A percentile compares a stretch with the other conserved stretches of the same genome.
Evolutionary conservation across 2,329 filamentous ascomycete genomes (phyloP).

Genomic region (Botrytis aclada): DNA sequence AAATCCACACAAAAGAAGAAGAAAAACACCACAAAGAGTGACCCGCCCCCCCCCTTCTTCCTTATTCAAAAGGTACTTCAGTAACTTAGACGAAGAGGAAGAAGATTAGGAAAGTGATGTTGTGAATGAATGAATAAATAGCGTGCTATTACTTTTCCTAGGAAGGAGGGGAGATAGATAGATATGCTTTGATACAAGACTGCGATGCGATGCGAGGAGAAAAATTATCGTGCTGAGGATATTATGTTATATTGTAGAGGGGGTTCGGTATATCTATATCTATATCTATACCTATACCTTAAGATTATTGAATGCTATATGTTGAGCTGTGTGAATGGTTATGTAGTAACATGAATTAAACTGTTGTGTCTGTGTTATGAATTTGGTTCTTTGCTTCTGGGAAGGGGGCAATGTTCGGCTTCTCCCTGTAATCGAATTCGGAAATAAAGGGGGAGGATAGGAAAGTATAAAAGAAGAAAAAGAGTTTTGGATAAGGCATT

Average conservation of each 20-base stretch:
- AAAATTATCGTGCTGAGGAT: not conserved
- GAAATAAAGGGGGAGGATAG: not conserved
- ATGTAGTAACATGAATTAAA: not conserved
- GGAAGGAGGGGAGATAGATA: not conserved
- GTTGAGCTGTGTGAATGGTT: not conserved
- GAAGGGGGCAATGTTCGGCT: not conserved
- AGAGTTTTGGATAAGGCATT: not conserved
- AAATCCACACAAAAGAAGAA: no score
- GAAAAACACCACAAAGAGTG: no score
- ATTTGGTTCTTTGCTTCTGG: not conserved
- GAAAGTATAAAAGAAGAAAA: not conserved
- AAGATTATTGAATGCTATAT: no score
- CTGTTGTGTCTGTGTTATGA: not conserved
- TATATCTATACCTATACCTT: no score
- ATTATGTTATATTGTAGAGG: fast-evolving
- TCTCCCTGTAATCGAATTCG: not conserved
- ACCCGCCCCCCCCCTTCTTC: no score
- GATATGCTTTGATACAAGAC: not conserved
- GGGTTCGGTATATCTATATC: no score
- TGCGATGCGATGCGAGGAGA: not conserved
- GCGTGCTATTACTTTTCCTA: no score
- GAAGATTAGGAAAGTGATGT: not conserved
- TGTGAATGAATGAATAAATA: no score
- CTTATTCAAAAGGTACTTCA: no score
- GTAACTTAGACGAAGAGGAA: no score